Base-by-base conservation (phyloP, 345 rosid genomes). In the Brassica juncea region DNA sequence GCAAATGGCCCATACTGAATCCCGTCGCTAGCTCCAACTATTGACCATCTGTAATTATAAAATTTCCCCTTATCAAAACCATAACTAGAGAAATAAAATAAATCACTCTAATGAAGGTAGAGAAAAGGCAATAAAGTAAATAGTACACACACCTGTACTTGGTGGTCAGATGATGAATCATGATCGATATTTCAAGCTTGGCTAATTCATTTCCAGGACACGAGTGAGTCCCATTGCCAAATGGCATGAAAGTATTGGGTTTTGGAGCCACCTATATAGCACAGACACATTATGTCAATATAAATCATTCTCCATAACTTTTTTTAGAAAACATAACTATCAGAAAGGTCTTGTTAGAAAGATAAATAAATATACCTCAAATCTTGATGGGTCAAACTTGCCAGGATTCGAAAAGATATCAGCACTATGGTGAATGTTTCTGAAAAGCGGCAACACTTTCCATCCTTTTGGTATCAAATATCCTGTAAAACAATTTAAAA, bases 141-240 rank as follows among this genome's bases (percentile, higher is more conserved):
- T 6, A 66, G 74, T 67, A 82, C 76, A 60, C 64, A 87, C 74
- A 91, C 94, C 94, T 91, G 94, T 91, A 91, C 86, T 88, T 89
- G 35, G 95, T 93, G 84, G 95, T 90, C 35, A 91, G 88, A 74
- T 90, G 97, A 82, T 93, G 97, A 31, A 93, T 90, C n/a, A 93
- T 82, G n/a, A 89, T 88, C 67, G 88, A 76, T 27, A 93, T 87
- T 77, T 93, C 95, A 82, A 91, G 78, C 84, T 88, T 93, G 14
- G 98, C 97, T 32, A 93, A 47, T 84, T 90, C 97, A 81, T 89
- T 94, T 59, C 98, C 98, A 2, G 95, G 98, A 83, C 98, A 94
- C 55, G 95, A 82, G 71, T 93, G 98, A 82, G 80, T 79, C 71
- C 98, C 98, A 66, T 77, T 94, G 42, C 98, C 98, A 86, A 94